Conservation (phyloP, 2,329 filamentous ascomycete genomes). For the Sporothrix globosa region DNA sequence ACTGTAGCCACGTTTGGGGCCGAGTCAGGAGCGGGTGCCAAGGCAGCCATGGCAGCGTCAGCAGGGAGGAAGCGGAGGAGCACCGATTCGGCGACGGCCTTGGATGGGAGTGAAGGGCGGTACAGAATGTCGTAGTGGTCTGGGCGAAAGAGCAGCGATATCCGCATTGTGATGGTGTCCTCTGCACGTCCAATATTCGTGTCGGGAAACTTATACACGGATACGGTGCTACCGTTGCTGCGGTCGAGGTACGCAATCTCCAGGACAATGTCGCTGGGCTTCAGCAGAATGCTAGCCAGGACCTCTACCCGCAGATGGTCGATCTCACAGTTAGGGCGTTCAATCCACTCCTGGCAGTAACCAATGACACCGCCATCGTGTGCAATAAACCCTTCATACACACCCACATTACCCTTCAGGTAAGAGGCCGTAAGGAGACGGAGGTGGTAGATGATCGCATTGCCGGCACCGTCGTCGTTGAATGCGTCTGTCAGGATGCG, state of each 20-base stretch:
- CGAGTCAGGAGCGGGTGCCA: neutral
- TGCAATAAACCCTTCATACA: constrained; percentile 73
- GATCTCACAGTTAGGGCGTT: constrained; percentile 79
- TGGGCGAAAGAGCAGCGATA: constrained; percentile 66
- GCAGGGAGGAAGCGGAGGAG: constrained; percentile 22
- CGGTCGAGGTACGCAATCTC: constrained; percentile 92
- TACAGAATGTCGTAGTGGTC: constrained; percentile 97
- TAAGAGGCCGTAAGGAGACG: constrained; percentile 82
- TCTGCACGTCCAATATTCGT: constrained; percentile 53
- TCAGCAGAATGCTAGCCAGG: constrained; percentile 76
- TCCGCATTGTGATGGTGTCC: constrained; percentile 53
- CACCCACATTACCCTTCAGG: constrained; percentile 72
- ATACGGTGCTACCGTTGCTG: constrained; percentile 76
- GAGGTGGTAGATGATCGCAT: constrained; percentile 81
- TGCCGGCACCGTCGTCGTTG: constrained; percentile 70
- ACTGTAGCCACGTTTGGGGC: neutral
- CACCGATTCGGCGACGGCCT: constrained; percentile 16
- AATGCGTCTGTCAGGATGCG: constrained; percentile 65
- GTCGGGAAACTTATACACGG: constrained; percentile 66
- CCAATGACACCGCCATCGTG: constrained; percentile 62
- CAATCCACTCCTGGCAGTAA: constrained; percentile 72
- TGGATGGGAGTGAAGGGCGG: constrained; percentile 37
- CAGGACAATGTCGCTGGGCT: constrained; percentile 75
- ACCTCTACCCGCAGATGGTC: constrained; percentile 84
- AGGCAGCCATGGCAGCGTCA: neutral